phyloP scores from a whole-genome alignment of 2,329 filamentous ascomycete species.

The Fusarium xylarioides region DNA sequence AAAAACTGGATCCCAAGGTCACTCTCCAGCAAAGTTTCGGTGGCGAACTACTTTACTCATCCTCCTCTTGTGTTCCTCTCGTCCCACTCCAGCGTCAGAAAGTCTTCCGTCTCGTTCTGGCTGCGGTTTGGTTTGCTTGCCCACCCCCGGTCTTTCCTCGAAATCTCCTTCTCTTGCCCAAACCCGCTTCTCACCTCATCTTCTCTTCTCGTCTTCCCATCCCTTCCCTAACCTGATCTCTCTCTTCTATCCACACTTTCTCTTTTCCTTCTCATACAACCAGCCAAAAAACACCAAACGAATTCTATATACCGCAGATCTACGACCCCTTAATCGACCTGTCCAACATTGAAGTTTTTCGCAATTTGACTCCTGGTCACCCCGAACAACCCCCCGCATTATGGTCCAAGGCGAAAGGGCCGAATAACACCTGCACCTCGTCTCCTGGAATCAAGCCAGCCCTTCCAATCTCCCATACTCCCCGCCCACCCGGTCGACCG shows the following conservation, averaged over 20 bases:
- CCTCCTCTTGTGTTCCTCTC: background rate
- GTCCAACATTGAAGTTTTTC: background rate
- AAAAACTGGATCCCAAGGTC: conserved; percentile 7
- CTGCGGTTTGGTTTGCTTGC: background rate
- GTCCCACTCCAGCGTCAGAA: conserved; percentile 16
- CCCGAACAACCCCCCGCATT: conserved; percentile 43
- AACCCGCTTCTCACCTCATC: conserved; percentile 37
- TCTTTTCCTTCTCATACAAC: background rate
- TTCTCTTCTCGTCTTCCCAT: conserved; percentile 23
- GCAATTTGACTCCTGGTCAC: conserved; percentile 21
- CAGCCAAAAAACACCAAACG: conserved; percentile 1
- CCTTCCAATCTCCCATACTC: conserved; percentile 27
- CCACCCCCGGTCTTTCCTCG: conserved; percentile 31
- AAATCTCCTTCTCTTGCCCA: conserved; percentile 37
- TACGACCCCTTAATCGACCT: background rate
- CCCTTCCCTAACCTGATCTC: conserved; percentile 19
- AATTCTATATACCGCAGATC: background rate
- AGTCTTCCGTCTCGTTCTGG: conserved; percentile 6
- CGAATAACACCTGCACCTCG: conserved; percentile 49
- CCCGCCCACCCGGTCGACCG: conserved; percentile 32
- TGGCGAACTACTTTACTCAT: conserved; percentile 1
- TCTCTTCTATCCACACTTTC: conserved; percentile 29
- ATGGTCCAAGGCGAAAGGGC: conserved; percentile 49
- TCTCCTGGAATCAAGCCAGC: conserved; percentile 35
- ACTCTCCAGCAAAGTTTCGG: background rate